Percentiles rank a stretch among this genome's conserved stretches.
Conservation (phyloP, 768 basidiomycete genomes). For the Cystoderma amianthinum region DNA sequence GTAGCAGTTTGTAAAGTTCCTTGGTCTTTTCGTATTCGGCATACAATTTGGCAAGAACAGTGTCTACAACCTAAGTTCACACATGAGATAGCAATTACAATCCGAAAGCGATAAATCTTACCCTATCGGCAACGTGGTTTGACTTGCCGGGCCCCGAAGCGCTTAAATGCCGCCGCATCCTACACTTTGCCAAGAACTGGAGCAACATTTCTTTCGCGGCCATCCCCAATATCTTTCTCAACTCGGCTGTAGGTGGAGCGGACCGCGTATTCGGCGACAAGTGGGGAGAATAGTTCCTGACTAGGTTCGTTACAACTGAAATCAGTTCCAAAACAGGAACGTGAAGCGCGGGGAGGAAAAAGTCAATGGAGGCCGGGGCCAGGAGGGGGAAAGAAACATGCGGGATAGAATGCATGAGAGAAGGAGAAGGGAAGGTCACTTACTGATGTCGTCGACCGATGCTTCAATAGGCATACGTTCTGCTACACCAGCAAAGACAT, state of each 20-base stretch:
- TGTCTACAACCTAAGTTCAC: constrained; percentile 62
- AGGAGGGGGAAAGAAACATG: constrained; percentile 8
- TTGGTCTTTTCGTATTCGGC: constrained; percentile 52
- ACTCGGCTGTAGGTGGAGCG: constrained; percentile 65
- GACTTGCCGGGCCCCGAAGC: constrained; percentile 7
- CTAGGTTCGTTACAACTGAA: constrained; percentile 83
- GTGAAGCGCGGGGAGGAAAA: constrained; percentile 7
- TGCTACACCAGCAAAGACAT: constrained; percentile 71
- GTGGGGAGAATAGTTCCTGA: constrained; percentile 88
- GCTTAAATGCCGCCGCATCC: constrained; percentile 16
- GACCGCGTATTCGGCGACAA: constrained; percentile 61
- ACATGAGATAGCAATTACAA: background rate
- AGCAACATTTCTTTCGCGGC: constrained; percentile 76
- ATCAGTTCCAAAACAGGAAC: constrained; percentile 61
- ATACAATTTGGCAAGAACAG: constrained; percentile 70
- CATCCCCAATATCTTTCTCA: constrained; percentile 52
- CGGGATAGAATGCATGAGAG: constrained; percentile 13
- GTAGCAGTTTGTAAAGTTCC: constrained; percentile 55
- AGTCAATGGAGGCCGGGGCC: constrained; percentile 10
- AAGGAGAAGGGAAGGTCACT: constrained; percentile 32
- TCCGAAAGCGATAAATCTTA: background rate
- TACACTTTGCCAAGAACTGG: constrained; percentile 56
- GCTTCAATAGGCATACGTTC: constrained; percentile 63
- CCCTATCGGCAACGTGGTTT: background rate
- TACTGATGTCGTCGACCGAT: constrained; percentile 80